A percentile compares a stretch with the other conserved stretches of the same genome.
phyloP scores from a whole-genome alignment of 208 protist genomes.

The Novymonas esmeraldas region DNA sequence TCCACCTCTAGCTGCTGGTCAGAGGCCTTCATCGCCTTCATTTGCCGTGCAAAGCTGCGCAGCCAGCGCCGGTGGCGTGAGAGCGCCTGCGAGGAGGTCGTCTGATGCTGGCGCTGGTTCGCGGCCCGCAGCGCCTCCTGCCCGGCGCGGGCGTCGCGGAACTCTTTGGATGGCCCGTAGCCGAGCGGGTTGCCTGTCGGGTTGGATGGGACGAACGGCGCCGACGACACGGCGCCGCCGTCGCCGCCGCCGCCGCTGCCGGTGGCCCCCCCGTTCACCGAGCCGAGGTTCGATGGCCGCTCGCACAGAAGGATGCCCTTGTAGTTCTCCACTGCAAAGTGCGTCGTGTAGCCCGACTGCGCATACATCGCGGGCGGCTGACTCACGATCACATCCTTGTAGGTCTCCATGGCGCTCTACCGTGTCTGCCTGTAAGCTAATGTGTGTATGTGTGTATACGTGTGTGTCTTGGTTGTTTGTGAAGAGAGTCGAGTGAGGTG shows the following conservation, averaged over 20 bases:
- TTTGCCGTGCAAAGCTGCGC: slow-evolving; percentile 73
- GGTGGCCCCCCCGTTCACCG: slow-evolving; percentile 12
- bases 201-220: slow-evolving; percentile 66
- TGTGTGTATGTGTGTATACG: neutral
- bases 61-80: slow-evolving; percentile 87
- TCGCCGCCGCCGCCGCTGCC: neutral
- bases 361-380: slow-evolving; percentile 82
- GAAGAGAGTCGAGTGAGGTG: no score
- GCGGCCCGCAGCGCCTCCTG: slow-evolving; percentile 46
- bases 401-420: slow-evolving; percentile 65
- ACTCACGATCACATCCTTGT: slow-evolving; percentile 91
- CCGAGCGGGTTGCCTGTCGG: slow-evolving; percentile 58
- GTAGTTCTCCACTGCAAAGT: slow-evolving; percentile 88
- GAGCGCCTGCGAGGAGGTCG: slow-evolving; percentile 56
- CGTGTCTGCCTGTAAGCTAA: neutral
- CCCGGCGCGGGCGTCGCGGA: slow-evolving; percentile 40
- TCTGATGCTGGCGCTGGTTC: slow-evolving; percentile 53
- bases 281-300: slow-evolving; percentile 52
- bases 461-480: neutral
- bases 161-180: slow-evolving; percentile 69
- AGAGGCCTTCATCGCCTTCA: slow-evolving; percentile 82
- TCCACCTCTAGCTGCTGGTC: slow-evolving; percentile 72
- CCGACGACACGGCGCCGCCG: neutral
- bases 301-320: slow-evolving; percentile 92
- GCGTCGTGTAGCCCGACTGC: slow-evolving; percentile 31